phyloP scores from a whole-genome alignment of 208 protist species.

The Trypanosoma cruzi region DNA sequence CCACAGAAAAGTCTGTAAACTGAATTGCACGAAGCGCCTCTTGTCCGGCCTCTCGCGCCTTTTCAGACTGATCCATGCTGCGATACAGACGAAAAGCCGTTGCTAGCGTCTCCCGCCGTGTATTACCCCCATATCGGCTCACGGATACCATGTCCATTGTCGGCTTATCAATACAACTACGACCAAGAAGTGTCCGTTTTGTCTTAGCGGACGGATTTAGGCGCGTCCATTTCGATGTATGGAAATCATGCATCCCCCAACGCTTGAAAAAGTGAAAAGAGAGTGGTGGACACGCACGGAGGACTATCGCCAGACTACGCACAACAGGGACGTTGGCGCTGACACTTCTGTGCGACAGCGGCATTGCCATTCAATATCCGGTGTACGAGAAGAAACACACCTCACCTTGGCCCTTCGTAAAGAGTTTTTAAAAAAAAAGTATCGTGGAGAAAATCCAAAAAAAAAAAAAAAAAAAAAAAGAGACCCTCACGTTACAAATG shows the following conservation, averaged over 20 bases:
- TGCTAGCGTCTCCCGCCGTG: slow-evolving; percentile 17
- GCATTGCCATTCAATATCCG: no score
- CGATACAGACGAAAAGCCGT: slow-evolving; percentile 30
- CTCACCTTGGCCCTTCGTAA: no score
- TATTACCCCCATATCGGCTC: slow-evolving; percentile 28
- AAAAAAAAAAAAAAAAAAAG: neutral
- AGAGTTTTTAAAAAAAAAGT: neutral
- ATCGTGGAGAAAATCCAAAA: neutral
- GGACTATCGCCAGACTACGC: neutral
- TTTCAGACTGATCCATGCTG: slow-evolving; percentile 23
- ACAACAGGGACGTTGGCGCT: neutral
- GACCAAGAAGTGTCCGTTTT: slow-evolving; percentile 29
- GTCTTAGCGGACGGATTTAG: slow-evolving; percentile 24
- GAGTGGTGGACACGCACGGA: slow-evolving; percentile 7
- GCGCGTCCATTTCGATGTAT: slow-evolving; percentile 23
- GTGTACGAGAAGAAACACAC: no score
- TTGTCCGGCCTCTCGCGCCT: slow-evolving; percentile 6
- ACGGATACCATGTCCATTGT: slow-evolving; percentile 35
- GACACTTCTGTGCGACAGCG: neutral
- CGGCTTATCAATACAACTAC: slow-evolving; percentile 27
- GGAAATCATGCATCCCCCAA: slow-evolving; percentile 33
- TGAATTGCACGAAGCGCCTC: slow-evolving; percentile 10
- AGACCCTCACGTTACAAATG: neutral
- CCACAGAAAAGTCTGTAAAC: slow-evolving; percentile 25
- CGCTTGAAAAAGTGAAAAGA: slow-evolving; percentile 27